phyloP scores from a whole-genome alignment of 2,329 filamentous ascomycete genomes.

The Coniella lustricola region DNA sequence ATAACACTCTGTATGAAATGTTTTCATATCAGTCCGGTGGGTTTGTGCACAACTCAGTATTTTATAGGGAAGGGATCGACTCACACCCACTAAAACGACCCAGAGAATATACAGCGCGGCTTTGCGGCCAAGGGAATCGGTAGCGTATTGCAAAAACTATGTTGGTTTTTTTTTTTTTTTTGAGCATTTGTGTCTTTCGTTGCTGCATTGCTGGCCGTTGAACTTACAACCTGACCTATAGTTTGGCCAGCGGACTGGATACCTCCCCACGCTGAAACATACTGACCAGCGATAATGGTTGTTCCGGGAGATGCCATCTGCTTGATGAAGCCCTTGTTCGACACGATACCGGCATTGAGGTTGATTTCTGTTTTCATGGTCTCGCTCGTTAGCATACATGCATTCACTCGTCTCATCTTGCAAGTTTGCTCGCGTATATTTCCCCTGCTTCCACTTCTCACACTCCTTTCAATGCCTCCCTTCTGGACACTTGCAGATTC shows the following conservation, averaged over 20 bases:
- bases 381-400: neutral
- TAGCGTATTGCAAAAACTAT: neutral
- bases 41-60: too few species aligned
- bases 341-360: constrained; percentile 31
- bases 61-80: neutral
- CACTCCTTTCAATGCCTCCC: too few species aligned
- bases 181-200: too few species aligned
- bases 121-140: constrained; percentile 13
- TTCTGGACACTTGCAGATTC: too few species aligned
- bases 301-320: constrained; percentile 27
- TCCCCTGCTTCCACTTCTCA: too few species aligned
- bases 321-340: constrained; percentile 34
- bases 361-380: constrained; percentile 4
- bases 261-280: constrained; percentile 32
- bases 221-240: constrained; percentile 25
- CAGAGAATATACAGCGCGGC: constrained; percentile 16
- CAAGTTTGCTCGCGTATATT: too few species aligned
- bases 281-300: constrained; percentile 27
- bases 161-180: too few species aligned
- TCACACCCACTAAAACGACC: constrained; percentile 10
- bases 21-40: neutral
- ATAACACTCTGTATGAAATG: neutral
- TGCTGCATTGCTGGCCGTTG: too few species aligned
- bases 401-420: too few species aligned
- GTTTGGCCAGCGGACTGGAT: constrained; percentile 32